Percentiles rank a stretch among this genome's conserved stretches.
Evolutionary conservation across 352 stramenopile species (phyloP).

Genomic region (Phytophthora melonis): DNA sequence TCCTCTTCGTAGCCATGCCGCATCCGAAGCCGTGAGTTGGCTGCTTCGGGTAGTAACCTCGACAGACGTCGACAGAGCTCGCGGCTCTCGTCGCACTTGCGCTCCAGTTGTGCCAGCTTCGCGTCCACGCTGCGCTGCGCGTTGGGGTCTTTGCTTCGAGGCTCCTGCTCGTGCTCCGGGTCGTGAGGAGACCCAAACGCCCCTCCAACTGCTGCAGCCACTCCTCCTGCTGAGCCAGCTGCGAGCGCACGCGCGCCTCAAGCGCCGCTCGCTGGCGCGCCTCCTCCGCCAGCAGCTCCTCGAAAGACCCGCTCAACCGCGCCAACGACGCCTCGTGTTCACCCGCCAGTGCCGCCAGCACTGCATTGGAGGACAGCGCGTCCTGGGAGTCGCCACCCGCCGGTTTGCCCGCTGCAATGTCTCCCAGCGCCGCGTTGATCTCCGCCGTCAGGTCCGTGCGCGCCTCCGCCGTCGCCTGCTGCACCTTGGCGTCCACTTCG

Average conservation of each 20-base stretch:
- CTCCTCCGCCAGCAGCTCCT: conserved; percentile 68
- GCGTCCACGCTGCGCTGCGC: conserved; percentile 13
- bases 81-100: conserved; percentile 41
- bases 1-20: conserved; percentile 18
- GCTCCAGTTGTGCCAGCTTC: conserved; percentile 36
- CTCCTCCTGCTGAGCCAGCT: conserved; percentile 76
- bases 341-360: conserved; percentile 65
- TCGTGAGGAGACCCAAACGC: conserved; percentile 69
- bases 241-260: conserved; percentile 65
- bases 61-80: conserved; percentile 27
- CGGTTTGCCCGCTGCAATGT: conserved; percentile 7
- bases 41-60: conserved; percentile 25
- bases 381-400: conserved; percentile 8
- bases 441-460: conserved; percentile 16
- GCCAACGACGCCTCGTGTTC: conserved; percentile 81
- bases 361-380: conserved; percentile 53
- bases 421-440: conserved; percentile 25
- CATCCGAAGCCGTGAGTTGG: conserved; percentile 5
- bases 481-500: conserved; percentile 55
- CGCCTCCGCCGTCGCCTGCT: conserved; percentile 21
- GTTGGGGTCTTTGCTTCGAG: conserved; percentile 10
- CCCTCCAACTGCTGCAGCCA: conserved; percentile 85
- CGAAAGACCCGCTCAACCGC: conserved; percentile 73
- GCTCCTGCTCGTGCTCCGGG: conserved; percentile 33
- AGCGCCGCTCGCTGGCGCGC: conserved; percentile 67